Percentiles rank a stretch among this genome's conserved stretches.
Evolutionary conservation across 768 basidiomycete species (phyloP).

Genomic region (Tylopilus subfusipes): DNA sequence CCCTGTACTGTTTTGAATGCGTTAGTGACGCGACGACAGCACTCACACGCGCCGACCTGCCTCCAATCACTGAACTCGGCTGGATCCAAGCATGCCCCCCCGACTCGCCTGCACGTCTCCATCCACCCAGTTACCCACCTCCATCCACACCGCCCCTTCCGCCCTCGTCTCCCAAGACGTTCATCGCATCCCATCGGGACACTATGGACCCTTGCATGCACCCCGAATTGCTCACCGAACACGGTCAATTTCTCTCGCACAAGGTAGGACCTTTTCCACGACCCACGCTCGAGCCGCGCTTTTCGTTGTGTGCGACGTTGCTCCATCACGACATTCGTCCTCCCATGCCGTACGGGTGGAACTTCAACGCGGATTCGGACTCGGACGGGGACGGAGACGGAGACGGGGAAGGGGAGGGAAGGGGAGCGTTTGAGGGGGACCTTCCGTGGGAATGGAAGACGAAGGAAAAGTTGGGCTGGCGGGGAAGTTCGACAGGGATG

Average conservation of each 20-base stretch:
- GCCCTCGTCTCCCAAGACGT: constrained; percentile 17
- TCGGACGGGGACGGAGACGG: too few species aligned
- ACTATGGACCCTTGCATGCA: constrained; percentile 41
- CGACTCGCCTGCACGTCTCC: constrained; percentile 25
- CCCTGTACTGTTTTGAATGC: neutral
- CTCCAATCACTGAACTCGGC: constrained; percentile 26
- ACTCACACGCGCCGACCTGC: too few species aligned
- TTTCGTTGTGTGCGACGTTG: constrained; percentile 47
- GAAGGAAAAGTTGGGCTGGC: constrained; percentile 64
- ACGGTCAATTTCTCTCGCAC: too few species aligned
- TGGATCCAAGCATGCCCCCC: constrained; percentile 24
- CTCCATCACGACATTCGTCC: constrained; percentile 57
- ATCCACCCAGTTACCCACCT: constrained; percentile 29
- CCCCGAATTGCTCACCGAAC: too few species aligned
- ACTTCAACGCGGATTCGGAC: constrained; percentile 26
- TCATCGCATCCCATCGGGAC: constrained; percentile 35
- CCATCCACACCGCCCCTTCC: neutral
- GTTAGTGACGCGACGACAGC: neutral
- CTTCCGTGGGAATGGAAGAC: constrained; percentile 62
- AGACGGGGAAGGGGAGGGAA: too few species aligned
- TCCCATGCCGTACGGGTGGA: constrained; percentile 46
- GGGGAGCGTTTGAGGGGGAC: constrained; percentile 41
- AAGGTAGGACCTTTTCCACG: constrained; percentile 45
- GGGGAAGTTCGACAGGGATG: constrained; percentile 72
- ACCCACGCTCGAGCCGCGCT: constrained; percentile 44